These are phyloP conservation scores for Wickerhamiella qilinensis DNA, from an alignment of 805 yeast species.

Conservation along the genomic window DNA sequence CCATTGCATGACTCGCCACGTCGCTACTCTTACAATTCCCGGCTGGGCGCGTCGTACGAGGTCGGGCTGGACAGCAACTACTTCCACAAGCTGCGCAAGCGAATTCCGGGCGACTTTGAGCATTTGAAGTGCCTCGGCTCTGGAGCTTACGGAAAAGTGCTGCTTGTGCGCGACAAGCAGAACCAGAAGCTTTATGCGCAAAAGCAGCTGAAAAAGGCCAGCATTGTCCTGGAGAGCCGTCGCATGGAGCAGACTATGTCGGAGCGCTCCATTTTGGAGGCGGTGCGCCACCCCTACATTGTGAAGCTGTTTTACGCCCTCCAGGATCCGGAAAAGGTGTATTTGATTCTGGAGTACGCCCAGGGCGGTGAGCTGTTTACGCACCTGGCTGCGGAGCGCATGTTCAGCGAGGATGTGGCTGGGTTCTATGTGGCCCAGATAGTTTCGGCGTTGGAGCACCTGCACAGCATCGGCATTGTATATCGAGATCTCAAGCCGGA, in stretches of 20 bases:
- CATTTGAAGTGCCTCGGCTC: slow-evolving; percentile 66
- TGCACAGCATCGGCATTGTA: slow-evolving; percentile 67
- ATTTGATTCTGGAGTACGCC: slow-evolving; percentile 60
- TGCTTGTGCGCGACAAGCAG: slow-evolving; percentile 48
- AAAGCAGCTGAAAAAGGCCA: slow-evolving; percentile 71
- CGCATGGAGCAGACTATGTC: slow-evolving; percentile 64
- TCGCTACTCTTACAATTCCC: no score
- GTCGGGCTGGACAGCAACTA: slow-evolving; percentile 28
- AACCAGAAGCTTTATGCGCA: slow-evolving; percentile 65
- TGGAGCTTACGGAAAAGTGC: slow-evolving; percentile 81
- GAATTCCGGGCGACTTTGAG: slow-evolving; percentile 38
- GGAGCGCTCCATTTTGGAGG: slow-evolving; percentile 55
- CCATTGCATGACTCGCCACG: no score
- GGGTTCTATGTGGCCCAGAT: slow-evolving; percentile 71
- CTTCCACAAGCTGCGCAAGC: slow-evolving; percentile 12
- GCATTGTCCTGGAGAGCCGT: slow-evolving; percentile 42
- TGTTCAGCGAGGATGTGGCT: slow-evolving; percentile 44
- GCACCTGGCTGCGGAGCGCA: slow-evolving; percentile 35
- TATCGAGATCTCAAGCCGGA: slow-evolving; percentile 85
- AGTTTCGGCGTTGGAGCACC: slow-evolving; percentile 57
- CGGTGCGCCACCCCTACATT: slow-evolving; percentile 64
- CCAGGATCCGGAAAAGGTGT: slow-evolving; percentile 64
- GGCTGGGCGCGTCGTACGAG: slow-evolving; percentile 24
- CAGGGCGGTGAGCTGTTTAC: slow-evolving; percentile 79
- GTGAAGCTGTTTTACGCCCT: slow-evolving; percentile 70